Evolutionary conservation across 2,329 filamentous ascomycete genomes (phyloP), one percentile per base, ranked within the genome.

Genomic region (Trichoderma atroviride): DNA sequence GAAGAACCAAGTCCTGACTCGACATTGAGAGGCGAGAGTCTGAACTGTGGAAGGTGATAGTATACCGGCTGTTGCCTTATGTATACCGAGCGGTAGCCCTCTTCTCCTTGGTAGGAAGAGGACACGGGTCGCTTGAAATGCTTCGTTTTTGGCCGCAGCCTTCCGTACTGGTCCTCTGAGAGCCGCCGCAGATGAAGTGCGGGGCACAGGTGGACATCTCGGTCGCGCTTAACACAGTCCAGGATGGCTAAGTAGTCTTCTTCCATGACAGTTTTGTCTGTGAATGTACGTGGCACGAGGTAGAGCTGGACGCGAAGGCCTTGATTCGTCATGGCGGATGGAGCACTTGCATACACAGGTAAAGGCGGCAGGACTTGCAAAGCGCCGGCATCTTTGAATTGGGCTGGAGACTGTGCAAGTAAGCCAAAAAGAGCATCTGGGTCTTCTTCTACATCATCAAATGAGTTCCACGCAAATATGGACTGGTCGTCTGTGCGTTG

Each of bases 391-490:
- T 55, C 57, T 40, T 50, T 35, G 33, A 71, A 71, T 9, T 71
- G 69, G 31, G 61, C 59, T 3, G 70, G 69, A 29, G 70, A 71
- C 2, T 70, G 22, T 10, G 69, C 70, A 11, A 71, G 69, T 40
- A 71, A 9, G 1, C 69, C 69, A 43, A 67, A 71, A 9, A 70
- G 68, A 5, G 70, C 68, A 58, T 65, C 64, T 1, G 47, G 31
- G n/a, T 70, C 56, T 29, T 70, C 70, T 16, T 68, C 70, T n/a
- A n/a, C 27, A 9, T 69, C 64, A 22, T 58, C 68, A n/a, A 69
- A 62, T 7, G 57, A 50, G 33, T 61, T 66, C 73, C 73, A 74
- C 13, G 71, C 72, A 37, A 74, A 72, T n/a, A 72, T 61, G 27
- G 69, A 74, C 61, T 73, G 69, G 27, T 73, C 72, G 5, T 69